Percentiles rank a stretch among this genome's conserved stretches.
Evolutionary conservation across 78 protist species (phyloP).

Genomic region (Dictyostelium firmibasis): DNA sequence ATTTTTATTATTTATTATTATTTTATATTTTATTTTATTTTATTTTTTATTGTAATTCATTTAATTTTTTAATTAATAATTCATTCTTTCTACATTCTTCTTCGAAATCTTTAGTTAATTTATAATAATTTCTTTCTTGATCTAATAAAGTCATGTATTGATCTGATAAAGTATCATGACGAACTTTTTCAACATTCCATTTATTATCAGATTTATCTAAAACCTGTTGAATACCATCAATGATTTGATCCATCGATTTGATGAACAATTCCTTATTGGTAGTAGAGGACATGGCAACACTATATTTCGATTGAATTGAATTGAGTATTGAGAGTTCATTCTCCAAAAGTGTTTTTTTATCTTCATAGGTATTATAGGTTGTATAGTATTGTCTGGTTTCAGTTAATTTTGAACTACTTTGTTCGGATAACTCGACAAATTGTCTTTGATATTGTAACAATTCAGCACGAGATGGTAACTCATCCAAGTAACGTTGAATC

Average conservation of each 20-base stretch:
- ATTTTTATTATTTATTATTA: background rate
- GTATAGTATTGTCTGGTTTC: conserved; percentile 92
- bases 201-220: conserved; percentile 39
- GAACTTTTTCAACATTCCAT: conserved; percentile 31
- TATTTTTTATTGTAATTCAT: conserved; percentile 36
- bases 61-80: conserved; percentile 20
- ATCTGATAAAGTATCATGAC: conserved; percentile 27
- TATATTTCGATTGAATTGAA: conserved; percentile 47
- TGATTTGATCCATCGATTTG: conserved; percentile 65
- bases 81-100: conserved; percentile 79
- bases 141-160: conserved; percentile 75
- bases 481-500: conserved; percentile 89
- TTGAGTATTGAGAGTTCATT: conserved; percentile 84
- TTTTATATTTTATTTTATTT: background rate
- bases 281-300: background rate
- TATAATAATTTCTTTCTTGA: conserved; percentile 86
- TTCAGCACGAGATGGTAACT: conserved; percentile 94
- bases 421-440: conserved; percentile 94
- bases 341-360: conserved; percentile 26
- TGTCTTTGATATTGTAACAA: conserved; percentile 94
- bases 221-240: conserved; percentile 38
- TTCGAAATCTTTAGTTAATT: conserved; percentile 84
- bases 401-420: conserved; percentile 84
- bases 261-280: conserved; percentile 45
- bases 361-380: conserved; percentile 88